Evolutionary conservation across 1,139 yeast genomes (phyloP).

Genomic region (Pichia sp.): DNA sequence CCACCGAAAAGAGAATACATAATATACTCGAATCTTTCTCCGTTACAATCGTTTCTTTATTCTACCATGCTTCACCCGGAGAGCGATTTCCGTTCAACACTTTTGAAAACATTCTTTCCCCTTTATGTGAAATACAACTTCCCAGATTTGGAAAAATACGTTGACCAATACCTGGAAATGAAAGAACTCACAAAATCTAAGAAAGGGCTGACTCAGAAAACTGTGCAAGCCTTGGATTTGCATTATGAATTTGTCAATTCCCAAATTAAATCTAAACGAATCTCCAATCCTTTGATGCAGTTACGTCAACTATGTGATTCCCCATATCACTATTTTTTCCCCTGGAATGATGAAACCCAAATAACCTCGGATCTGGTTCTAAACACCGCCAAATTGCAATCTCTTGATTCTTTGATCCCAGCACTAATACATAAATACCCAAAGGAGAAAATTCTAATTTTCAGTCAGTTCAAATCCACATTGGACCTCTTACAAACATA

Average conservation of each 20-base stretch:
- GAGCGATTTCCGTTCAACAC: conserved; percentile 8
- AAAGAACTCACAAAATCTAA: not conserved
- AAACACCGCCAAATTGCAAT: conserved; percentile 68
- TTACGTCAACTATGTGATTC: conserved; percentile 79
- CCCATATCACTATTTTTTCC: conserved; percentile 78
- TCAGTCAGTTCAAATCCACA: conserved; percentile 79
- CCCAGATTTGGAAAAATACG: conserved; percentile 22
- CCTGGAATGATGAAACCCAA: conserved; percentile 50
- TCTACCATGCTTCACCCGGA: conserved; percentile 8
- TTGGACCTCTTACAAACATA: conserved; percentile 75
- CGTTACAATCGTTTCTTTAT: conserved; percentile 40
- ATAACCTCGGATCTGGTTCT: conserved; percentile 27
- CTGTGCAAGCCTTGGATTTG: conserved; percentile 12
- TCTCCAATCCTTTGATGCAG: conserved; percentile 76
- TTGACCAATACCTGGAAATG: conserved; percentile 1
- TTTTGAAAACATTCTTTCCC: conserved; percentile 39
- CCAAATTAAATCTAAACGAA: conserved; percentile 36
- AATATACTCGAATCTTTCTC: conserved; percentile 65
- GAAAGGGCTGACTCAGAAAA: not conserved
- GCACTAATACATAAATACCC: conserved; percentile 35
- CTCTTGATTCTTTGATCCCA: conserved; percentile 59
- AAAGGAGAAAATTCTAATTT: conserved; percentile 67
- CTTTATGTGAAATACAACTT: conserved; percentile 41
- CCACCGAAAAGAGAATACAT: conserved; percentile 91
- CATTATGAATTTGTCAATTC: conserved; percentile 27